Evolutionary conservation across 495 filamentous ascomycete species (phyloP), one percentile per base, ranked within the genome.

Genomic region (Saxophila tyrrhenica): DNA sequence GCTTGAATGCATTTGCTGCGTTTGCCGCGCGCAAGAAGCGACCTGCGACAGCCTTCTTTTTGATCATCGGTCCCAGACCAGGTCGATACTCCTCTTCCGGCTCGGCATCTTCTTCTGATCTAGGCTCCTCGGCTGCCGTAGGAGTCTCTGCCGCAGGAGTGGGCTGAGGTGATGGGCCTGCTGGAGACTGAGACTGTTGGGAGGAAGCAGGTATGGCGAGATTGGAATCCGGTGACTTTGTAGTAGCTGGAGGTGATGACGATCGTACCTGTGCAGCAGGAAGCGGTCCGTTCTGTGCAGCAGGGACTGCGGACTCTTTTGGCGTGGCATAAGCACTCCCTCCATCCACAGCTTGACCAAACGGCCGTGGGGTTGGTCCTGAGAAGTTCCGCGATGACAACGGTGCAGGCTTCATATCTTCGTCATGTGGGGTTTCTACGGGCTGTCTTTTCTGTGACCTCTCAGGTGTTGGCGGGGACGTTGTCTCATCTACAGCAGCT

Each of bases 31-130:
- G 89, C 62, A 84, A 83, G 56, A 96, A 82, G n/a, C 79, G 73
- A 32, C 81, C 82, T 23, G 85, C 86, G 60, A 92, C 74, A 0
- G 81, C 82, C 60, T 78, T 79, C 53, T 89, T 82, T 68, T 90
- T 92, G 52, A 95, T 82, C 89, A 94, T 95, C 38, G 89, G 87
- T 0, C 87, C 88, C 20, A 95, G 78, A 1, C 89, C 89, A 25
- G 89, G 89, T 19, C 86, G 78, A 59, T 80, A 74, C 23, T 64
- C 67, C 41, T 76, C 77, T 15, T 68, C 76, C 10, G 21, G 45
- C 24, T 50, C 48, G 0, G 2, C 47, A 29, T 76, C 72, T 45
- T 52, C 22, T 21, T 51, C 39, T 22, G 19, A 22, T 20, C 7
- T 48, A 7, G n/a, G 29, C 48, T 50, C 48, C 5, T 50, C 48